Evolutionary conservation across 2,329 filamentous ascomycete species (phyloP), one percentile per base, ranked within the genome.

Genomic region (Parastagonospora avenae): DNA sequence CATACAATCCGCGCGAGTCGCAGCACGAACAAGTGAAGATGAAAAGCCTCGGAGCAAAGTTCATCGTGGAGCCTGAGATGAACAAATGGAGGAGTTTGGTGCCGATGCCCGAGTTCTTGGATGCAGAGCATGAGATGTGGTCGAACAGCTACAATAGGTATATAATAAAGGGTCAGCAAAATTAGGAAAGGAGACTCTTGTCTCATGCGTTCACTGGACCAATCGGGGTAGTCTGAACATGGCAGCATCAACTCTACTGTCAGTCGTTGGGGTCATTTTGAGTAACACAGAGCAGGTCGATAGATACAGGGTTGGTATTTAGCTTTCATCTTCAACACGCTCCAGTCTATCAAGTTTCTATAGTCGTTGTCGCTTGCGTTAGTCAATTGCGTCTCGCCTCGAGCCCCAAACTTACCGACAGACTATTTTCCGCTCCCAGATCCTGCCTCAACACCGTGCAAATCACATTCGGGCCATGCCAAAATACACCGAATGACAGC

Each of bases 71-170:
- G 16, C 46, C 51, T 8, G 51, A 30, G 10, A 42, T 42, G 24
- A 60, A 63, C 30, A 54, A 52, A 41, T 60, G 57, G 57, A 46
- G 46, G 16, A 54, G 57, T 8, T 43, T 60, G 28, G 55, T 60
- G 7, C 55, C 60, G n/a, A 49, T 45, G 11, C 57, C 60, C 2
- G 55, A 63, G 15, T 62, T 63, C 29, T 47, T 60, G 12, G 57
- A 59, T 32, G 46, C 54, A 19, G 60, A 59, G 33, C 52, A 49
- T 33, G 57, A 50, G 6, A 56, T 60, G 44, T 63, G 60, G 57
- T 54, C 45, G 39, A 50, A 60, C n/a, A 63, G 59, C 16, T 49
- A 45, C 3, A 55, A 55, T 38, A 43, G 54, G 27, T 62, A 60
- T 35, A 47, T 60, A 12, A 42, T 60, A 14, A 42, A 55, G 31